Percentiles rank a stretch among this genome's conserved stretches.
Evolutionary conservation across 176 grass and related monocot genomes (phyloP).

Genomic region (Aegilops longissima): DNA sequence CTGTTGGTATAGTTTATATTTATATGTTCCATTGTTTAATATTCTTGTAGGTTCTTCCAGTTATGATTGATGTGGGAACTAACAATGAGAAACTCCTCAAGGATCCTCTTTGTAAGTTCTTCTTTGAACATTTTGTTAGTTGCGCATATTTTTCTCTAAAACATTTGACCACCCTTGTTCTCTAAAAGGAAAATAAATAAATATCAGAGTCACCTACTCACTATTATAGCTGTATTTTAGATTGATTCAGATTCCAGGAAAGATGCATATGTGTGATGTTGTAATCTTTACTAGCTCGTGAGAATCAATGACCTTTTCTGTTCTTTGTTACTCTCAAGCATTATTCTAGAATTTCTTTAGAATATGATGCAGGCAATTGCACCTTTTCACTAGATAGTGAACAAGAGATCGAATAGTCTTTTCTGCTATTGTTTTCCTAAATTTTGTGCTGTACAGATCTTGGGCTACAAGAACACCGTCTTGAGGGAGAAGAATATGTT

Average conservation of each 20-base stretch:
- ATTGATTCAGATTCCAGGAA: neutral
- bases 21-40: slow-evolving; percentile 21
- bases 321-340: slow-evolving; percentile 11
- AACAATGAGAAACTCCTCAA: slow-evolving; percentile 93
- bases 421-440: slow-evolving; percentile 33
- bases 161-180: neutral
- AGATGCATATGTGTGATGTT: neutral
- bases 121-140: slow-evolving; percentile 20
- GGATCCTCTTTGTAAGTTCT: slow-evolving; percentile 90
- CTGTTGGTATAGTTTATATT: slow-evolving; percentile 2
- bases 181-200: neutral
- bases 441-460: slow-evolving; percentile 49
- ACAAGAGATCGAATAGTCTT: slow-evolving; percentile 4
- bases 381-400: slow-evolving; percentile 32
- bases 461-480: slow-evolving; percentile 85
- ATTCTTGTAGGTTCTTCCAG: slow-evolving; percentile 83
- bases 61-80: slow-evolving; percentile 99
- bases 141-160: neutral
- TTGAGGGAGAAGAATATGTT: slow-evolving; percentile 96
- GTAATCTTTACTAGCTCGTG: neutral
- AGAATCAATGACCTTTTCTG: neutral
- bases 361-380: neutral
- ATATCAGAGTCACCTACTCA: slow-evolving; percentile 2
- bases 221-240: slow-evolving; percentile 2
- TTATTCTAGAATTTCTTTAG: slow-evolving; percentile 13